phyloP scores from a whole-genome alignment of 345 rosid species.

The Mallotus nudiflorus region DNA sequence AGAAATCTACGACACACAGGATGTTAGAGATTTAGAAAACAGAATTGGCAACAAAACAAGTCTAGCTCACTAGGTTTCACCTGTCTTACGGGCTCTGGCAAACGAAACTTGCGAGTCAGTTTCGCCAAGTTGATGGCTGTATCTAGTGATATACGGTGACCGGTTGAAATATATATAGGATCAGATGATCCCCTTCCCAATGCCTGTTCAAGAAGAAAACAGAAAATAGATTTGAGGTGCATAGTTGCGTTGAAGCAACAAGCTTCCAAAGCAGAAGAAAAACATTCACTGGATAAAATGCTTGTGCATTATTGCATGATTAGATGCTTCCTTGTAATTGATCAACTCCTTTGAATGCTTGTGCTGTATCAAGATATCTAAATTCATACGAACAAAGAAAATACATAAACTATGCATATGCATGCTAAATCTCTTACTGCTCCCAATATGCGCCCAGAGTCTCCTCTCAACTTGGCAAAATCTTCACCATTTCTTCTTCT shows the following conservation, averaged over 20 bases:
- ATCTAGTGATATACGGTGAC: slow-evolving; percentile 76
- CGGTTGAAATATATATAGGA: slow-evolving; percentile 76
- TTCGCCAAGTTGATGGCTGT: slow-evolving; percentile 57
- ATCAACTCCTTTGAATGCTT: too few species aligned
- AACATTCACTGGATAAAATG: too few species aligned
- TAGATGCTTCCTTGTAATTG: too few species aligned
- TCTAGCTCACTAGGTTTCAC: slow-evolving; percentile 31
- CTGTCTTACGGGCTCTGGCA: slow-evolving; percentile 92
- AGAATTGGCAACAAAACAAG: too few species aligned
- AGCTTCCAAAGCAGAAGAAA: background rate
- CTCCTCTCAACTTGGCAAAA: slow-evolving; percentile 55
- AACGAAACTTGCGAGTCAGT: slow-evolving; percentile 69
- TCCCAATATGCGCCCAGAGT: slow-evolving; percentile 74
- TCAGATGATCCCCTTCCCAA: slow-evolving; percentile 51
- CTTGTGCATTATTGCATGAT: too few species aligned
- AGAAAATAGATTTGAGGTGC: background rate
- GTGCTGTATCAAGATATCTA: too few species aligned
- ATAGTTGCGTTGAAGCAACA: background rate
- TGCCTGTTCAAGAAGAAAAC: slow-evolving; percentile 46
- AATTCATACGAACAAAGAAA: too few species aligned
- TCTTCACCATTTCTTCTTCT: slow-evolving; percentile 45
- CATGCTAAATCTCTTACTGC: slow-evolving; percentile 53
- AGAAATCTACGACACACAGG: background rate
- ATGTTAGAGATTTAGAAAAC: too few species aligned
- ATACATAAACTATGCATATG: too few species aligned